Conservation (phyloP, 805 yeast genomes). For the Cyberlindnera bimundalis region DNA sequence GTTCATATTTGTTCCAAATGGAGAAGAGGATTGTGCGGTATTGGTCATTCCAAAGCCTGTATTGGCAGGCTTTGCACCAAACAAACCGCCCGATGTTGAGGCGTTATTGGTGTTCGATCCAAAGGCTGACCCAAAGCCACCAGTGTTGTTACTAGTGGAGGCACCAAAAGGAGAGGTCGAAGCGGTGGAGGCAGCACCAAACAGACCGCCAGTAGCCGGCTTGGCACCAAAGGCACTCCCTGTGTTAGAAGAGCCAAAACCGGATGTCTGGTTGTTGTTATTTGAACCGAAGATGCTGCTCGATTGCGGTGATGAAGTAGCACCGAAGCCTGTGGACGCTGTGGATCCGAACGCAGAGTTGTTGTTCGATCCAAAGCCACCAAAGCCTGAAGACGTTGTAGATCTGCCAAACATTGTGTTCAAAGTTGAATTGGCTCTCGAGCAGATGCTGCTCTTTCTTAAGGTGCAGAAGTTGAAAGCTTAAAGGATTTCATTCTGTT, state of each 20-base stretch:
- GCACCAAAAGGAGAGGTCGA: conserved; percentile 32
- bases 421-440: neutral
- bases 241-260: conserved; percentile 21
- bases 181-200: conserved; percentile 24
- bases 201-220: conserved; percentile 22
- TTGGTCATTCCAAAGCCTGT: conserved; percentile 24
- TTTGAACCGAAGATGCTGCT: conserved; percentile 39
- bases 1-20: conserved; percentile 34
- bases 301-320: conserved; percentile 25
- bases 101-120: conserved; percentile 32
- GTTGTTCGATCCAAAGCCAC: conserved; percentile 32
- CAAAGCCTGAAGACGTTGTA: conserved; percentile 29
- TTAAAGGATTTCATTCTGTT: neutral
- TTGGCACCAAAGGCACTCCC: conserved; percentile 26
- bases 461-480: too few relatives aligned
- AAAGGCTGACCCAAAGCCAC: conserved; percentile 34
- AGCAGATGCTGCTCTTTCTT: too few relatives aligned
- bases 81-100: conserved; percentile 33
- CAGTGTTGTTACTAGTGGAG: conserved; percentile 29
- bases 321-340: conserved; percentile 24
- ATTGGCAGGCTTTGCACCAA: conserved; percentile 36
- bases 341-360: conserved; percentile 29
- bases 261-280: conserved; percentile 29
- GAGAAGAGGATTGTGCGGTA: conserved; percentile 32
- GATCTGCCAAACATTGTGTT: conserved; percentile 27